phyloP scores from a whole-genome alignment of 352 stramenopile genomes.

The Saprolegnia parasitica region DNA sequence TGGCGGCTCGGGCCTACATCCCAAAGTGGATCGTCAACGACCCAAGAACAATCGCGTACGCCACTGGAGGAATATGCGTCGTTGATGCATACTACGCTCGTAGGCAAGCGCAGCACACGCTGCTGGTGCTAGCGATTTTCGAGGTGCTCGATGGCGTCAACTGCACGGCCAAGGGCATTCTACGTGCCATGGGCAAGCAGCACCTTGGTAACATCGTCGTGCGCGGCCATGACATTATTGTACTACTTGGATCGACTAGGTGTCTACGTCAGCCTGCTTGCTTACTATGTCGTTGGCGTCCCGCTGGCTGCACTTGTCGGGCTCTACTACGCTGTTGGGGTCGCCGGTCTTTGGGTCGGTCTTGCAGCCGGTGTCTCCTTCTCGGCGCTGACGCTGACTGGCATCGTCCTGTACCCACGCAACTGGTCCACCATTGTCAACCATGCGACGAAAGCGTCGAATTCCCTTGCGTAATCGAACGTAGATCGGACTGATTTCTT shows the following conservation, averaged over 20 bases:
- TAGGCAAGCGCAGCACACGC: constrained; percentile 30
- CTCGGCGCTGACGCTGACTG: not conserved
- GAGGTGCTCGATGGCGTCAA: constrained; percentile 52
- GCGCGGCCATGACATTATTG: constrained; percentile 37
- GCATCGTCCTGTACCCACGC: not conserved
- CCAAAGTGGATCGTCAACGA: constrained; percentile 71
- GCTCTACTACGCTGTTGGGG: constrained; percentile 41
- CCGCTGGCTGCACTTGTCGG: constrained; percentile 61
- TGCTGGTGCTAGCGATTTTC: constrained; percentile 35
- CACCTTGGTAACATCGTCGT: constrained; percentile 43
- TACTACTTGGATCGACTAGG: constrained; percentile 52
- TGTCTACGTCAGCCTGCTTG: constrained; percentile 45
- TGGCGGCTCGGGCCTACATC: constrained; percentile 39
- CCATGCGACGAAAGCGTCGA: not conserved
- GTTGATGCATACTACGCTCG: not conserved
- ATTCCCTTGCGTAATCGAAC: not conserved
- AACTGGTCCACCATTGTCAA: constrained; percentile 4
- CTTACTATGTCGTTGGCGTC: constrained; percentile 76
- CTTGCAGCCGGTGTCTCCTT: constrained; percentile 46
- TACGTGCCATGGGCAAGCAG: constrained; percentile 59
- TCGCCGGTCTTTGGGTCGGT: constrained; percentile 55
- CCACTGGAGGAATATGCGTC: constrained; percentile 29
- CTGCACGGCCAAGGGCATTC: constrained; percentile 55
- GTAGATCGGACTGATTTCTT: too few species aligned
- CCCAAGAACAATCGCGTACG: constrained; percentile 38